These are phyloP conservation scores for Blakeslea trispora DNA, from an alignment of 371 early-diverging fungal species.

Conservation along the genomic window DNA sequence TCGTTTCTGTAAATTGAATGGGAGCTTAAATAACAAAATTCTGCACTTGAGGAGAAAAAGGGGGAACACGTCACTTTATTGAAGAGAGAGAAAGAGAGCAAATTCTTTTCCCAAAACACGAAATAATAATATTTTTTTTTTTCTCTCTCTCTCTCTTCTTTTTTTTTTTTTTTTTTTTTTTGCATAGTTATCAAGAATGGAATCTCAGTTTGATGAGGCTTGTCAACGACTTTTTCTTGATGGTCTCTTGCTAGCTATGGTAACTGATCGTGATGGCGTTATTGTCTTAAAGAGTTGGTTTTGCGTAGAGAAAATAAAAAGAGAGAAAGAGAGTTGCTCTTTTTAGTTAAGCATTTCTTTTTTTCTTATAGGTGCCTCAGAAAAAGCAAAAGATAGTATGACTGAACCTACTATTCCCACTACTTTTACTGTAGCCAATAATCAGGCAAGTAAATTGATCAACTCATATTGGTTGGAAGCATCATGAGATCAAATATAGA, in stretches of 20 bases:
- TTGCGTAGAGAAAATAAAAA: no score
- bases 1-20: no score
- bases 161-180: slow-evolving; percentile 5
- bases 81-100: no score
- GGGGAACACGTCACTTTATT: no score
- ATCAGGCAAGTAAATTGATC: slow-evolving; percentile 46
- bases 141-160: background rate
- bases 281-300: slow-evolving; percentile 55
- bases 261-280: slow-evolving; percentile 68
- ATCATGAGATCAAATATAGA: slow-evolving; percentile 14
- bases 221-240: slow-evolving; percentile 39
- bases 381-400: slow-evolving; percentile 34
- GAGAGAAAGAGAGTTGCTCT: no score
- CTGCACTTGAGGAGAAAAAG: no score
- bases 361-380: slow-evolving; percentile 27
- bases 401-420: slow-evolving; percentile 37
- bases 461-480: no score
- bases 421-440: slow-evolving; percentile 46
- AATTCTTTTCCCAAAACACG: slow-evolving; percentile 9
- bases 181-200: slow-evolving; percentile 12
- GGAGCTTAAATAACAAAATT: no score
- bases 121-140: slow-evolving; percentile 1
- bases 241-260: slow-evolving; percentile 57
- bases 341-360: background rate
- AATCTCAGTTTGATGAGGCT: slow-evolving; percentile 25